Conservation (phyloP, 331 rosid species). For the Phaseolus coccineus region DNA sequence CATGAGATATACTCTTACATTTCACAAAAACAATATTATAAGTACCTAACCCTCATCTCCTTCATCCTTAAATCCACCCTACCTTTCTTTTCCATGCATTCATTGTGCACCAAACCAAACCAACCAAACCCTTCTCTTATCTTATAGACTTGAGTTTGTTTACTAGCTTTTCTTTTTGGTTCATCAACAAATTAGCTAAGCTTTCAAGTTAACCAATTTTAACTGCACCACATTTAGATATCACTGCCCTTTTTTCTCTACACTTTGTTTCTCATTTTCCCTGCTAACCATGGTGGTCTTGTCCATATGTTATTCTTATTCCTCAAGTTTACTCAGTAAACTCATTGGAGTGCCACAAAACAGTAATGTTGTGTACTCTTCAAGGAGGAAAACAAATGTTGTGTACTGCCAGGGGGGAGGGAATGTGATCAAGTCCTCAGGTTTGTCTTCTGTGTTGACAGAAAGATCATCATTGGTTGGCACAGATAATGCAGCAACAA, state of each 20-base stretch:
- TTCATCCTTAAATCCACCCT: slow-evolving; percentile 64
- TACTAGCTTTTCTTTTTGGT: slow-evolving; percentile 57
- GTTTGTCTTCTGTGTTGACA: slow-evolving; percentile 59
- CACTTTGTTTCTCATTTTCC: slow-evolving; percentile 35
- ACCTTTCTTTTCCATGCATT: slow-evolving; percentile 50
- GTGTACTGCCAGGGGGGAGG: slow-evolving; percentile 67
- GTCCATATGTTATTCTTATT: slow-evolving; percentile 51
- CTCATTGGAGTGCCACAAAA: slow-evolving; percentile 45
- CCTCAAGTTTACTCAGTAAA: slow-evolving; percentile 48
- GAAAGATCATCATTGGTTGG: slow-evolving; percentile 50
- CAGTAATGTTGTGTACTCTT: slow-evolving; percentile 36
- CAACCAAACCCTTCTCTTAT: slow-evolving; percentile 54
- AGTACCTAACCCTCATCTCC: slow-evolving; percentile 73
- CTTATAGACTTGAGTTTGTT: slow-evolving; percentile 60
- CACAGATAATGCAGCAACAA: slow-evolving; percentile 53
- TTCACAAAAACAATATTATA: slow-evolving; percentile 43
- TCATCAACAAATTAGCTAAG: slow-evolving; percentile 56
- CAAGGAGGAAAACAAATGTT: slow-evolving; percentile 52
- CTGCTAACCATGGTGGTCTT: slow-evolving; percentile 67
- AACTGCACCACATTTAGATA: slow-evolving; percentile 44
- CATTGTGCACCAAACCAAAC: slow-evolving; percentile 59
- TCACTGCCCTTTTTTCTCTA: slow-evolving; percentile 24
- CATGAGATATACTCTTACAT: slow-evolving; percentile 42
- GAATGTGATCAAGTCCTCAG: slow-evolving; percentile 55
- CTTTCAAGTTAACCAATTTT: slow-evolving; percentile 59